Evolutionary conservation across 306 rosid species (phyloP), one percentile per base, ranked within the genome.

Genomic region (Dryas alaskensis): DNA sequence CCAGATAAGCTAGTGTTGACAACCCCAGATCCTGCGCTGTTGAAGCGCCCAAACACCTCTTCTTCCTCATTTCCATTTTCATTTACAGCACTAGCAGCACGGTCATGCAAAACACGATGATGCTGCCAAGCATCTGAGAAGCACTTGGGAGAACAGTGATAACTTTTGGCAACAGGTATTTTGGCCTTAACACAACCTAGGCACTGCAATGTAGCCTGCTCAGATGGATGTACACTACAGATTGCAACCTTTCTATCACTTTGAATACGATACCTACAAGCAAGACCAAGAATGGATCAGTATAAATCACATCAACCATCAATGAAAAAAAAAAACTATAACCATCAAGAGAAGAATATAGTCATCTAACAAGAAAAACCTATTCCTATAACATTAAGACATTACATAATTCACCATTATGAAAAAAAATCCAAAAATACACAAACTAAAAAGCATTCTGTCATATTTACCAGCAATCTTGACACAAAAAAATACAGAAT

Each of bases 41-140:
- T 92, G 75, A 74, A 87, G 55, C 96, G 97, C 61, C 97, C 92
- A 84, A 81, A 92, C 72, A 85, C 70, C 83, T 92, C 96, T 72
- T 89, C 97, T 79, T 94, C 97, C 27, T 89, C 95, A 67, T 78
- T 87, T 75, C 96, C 97, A 84, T 93, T 91, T 86, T 93, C 98
- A 74, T 88, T 94, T 69, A 81, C 85, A 14, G 96, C 93, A 86
- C 87, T 92, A 44, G 97, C 89, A 74, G 97, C 97, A 67, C 97
- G 96, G 55, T 95, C 99, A 82, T 95, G 99, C 77, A 95, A 79
- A 69, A 84, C 90, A 74, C 98, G 99, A 57, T 95, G 99, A 84
- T 92, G 98, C 79, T 90, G 99, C 99, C 99, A 95, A 46, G 97
- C 96, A 78, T 95, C 98, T 10, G 93, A 86, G 83, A 95, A 95